Percentiles rank a stretch among this genome's conserved stretches.
phyloP scores from a whole-genome alignment of 2,329 filamentous ascomycete genomes.

The Orbilia brochopaga region DNA sequence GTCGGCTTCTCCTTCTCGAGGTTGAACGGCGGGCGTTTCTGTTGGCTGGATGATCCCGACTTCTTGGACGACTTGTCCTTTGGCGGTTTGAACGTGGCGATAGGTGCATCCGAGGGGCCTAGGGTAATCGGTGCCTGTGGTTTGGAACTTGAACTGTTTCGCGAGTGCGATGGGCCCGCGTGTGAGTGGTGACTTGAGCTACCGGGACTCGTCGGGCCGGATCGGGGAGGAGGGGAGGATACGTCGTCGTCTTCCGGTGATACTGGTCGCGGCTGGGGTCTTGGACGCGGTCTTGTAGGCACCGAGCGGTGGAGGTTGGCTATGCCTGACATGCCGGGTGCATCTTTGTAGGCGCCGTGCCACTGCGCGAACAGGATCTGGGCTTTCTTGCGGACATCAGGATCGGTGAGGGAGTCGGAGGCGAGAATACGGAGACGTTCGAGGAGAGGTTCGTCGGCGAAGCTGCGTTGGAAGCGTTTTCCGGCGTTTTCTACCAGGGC shows the following conservation, averaged over 20 bases:
- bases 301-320: constrained; percentile 77
- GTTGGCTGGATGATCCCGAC: constrained; percentile 63
- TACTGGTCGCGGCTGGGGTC: constrained; percentile 60
- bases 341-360: constrained; percentile 80
- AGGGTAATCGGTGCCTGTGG: constrained; percentile 55
- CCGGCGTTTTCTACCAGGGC: constrained; percentile 94
- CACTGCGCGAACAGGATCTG: constrained; percentile 84
- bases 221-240: constrained; percentile 55
- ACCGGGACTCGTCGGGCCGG: constrained; percentile 1
- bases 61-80: constrained; percentile 57
- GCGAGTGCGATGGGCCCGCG: constrained; percentile 55
- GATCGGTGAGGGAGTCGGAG: constrained; percentile 81
- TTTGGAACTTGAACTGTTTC: constrained; percentile 56
- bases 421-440: constrained; percentile 88
- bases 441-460: constrained; percentile 87
- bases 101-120: constrained; percentile 57
- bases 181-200: constrained; percentile 57
- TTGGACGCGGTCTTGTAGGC: constrained; percentile 61
- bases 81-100: constrained; percentile 55
- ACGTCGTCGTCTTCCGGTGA: constrained; percentile 50
- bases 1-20: constrained; percentile 84
- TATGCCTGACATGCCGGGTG: constrained; percentile 78
- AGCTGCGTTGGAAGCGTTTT: constrained; percentile 80
- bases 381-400: constrained; percentile 85
- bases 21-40: constrained; percentile 74